Conservation (phyloP, 2,329 filamentous ascomycete genomes). For the Verticillium albo-atrum region DNA sequence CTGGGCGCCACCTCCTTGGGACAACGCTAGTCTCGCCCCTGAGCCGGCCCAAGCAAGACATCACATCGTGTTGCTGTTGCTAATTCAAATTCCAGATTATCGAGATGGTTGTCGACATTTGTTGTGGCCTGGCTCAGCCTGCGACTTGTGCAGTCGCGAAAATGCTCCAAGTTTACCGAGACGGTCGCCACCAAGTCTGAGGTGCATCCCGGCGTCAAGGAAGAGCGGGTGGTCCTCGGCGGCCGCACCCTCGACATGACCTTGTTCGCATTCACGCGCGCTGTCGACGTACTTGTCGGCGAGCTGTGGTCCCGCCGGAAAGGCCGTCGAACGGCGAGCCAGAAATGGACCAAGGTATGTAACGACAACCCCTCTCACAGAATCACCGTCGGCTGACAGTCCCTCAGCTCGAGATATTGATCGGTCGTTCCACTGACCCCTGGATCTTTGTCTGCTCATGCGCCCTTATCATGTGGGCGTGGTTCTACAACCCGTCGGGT, state of each 20-base stretch:
- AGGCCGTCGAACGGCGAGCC: constrained; percentile 35
- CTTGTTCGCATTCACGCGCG: constrained; percentile 69
- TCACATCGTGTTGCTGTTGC: neutral
- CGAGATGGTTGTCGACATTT: constrained; percentile 54
- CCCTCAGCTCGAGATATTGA: constrained; percentile 30
- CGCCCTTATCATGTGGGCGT: constrained; percentile 82
- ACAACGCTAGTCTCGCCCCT: neutral
- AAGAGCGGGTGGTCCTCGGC: constrained; percentile 34
- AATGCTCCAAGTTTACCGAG: constrained; percentile 38
- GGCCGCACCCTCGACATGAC: constrained; percentile 79
- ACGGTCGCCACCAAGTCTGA: constrained; percentile 24
- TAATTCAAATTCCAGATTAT: constrained; percentile 33
- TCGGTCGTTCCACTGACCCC: constrained; percentile 54
- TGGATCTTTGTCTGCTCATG: constrained; percentile 67
- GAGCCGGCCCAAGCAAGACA: neutral
- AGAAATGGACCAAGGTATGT: constrained; percentile 43
- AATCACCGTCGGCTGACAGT: neutral
- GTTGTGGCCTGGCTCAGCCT: constrained; percentile 54
- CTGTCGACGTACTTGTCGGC: constrained; percentile 66
- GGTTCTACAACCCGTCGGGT: constrained; percentile 70
- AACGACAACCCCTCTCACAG: constrained; percentile 3
- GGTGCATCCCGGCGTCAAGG: constrained; percentile 15
- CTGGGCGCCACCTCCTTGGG: neutral
- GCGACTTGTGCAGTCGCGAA: constrained; percentile 52
- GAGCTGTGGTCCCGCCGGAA: constrained; percentile 56